These are phyloP conservation scores for Fusarium begoniae DNA, from an alignment of 2,329 filamentous ascomycete genomes.

Conservation along the genomic window DNA sequence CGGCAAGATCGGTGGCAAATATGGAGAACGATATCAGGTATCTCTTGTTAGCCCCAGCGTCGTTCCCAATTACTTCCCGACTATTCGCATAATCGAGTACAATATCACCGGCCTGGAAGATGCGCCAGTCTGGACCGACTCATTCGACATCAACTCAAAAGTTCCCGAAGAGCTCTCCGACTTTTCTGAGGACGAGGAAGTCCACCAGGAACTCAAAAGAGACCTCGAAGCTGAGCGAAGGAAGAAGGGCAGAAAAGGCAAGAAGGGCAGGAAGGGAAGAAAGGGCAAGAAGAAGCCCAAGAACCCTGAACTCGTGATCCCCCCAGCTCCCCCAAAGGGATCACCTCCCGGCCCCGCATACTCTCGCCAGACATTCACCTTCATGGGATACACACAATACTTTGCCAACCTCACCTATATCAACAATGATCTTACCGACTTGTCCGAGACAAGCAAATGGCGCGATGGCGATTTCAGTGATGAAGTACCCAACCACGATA, in stretches of 20 bases:
- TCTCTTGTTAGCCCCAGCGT: slow-evolving; percentile 86
- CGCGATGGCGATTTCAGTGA: slow-evolving; percentile 70
- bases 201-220: slow-evolving; percentile 43
- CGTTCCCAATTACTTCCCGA: slow-evolving; percentile 92
- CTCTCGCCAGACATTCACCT: slow-evolving; percentile 81
- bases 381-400: slow-evolving; percentile 87
- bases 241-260: slow-evolving; percentile 50
- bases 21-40: slow-evolving; percentile 85
- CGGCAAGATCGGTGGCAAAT: slow-evolving; percentile 77
- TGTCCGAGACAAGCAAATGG: slow-evolving; percentile 59
- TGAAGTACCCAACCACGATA: slow-evolving; percentile 60
- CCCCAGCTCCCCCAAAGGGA: slow-evolving; percentile 75
- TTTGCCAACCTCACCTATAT: slow-evolving; percentile 92
- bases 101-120: slow-evolving; percentile 83
- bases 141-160: slow-evolving; percentile 27
- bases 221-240: slow-evolving; percentile 42
- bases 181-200: slow-evolving; percentile 34
- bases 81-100: slow-evolving; percentile 90
- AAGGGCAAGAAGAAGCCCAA: slow-evolving; percentile 58
- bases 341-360: slow-evolving; percentile 89
- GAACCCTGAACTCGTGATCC: slow-evolving; percentile 70
- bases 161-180: slow-evolving; percentile 5
- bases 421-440: slow-evolving; percentile 73
- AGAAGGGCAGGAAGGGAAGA: slow-evolving; percentile 56
- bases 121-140: slow-evolving; percentile 56